These are phyloP conservation scores for Larix sibirica DNA, from an alignment of 83 land plant genomes.

Conservation along the genomic window DNA sequence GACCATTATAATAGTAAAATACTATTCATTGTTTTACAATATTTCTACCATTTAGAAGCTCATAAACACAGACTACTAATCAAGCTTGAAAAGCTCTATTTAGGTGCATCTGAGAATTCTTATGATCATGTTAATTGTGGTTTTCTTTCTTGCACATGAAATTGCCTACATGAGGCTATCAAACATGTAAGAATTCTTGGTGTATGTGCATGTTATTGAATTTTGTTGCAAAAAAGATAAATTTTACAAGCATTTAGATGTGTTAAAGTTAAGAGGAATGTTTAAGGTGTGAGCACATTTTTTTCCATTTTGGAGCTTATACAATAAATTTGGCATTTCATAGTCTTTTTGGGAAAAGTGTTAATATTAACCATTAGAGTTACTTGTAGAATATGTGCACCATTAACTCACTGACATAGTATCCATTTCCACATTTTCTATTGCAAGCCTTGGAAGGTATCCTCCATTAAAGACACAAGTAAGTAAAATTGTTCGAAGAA, in stretches of 20 bases:
- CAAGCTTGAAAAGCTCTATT: neutral
- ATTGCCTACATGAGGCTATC: too few species aligned
- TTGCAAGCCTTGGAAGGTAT: constrained; percentile 92
- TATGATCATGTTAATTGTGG: neutral
- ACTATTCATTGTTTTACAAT: too few species aligned
- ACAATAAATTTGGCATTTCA: neutral
- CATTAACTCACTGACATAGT: constrained; percentile 88
- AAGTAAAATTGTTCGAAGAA: neutral
- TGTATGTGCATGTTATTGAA: too few species aligned
- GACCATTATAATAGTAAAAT: too few species aligned
- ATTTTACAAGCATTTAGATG: too few species aligned
- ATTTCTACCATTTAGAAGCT: too few species aligned
- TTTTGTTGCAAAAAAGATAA: too few species aligned
- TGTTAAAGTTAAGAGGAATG: too few species aligned
- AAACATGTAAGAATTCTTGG: too few species aligned
- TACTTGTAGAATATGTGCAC: constrained; percentile 65
- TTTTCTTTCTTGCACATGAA: neutral
- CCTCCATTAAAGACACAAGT: constrained; percentile 99
- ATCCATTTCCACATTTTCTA: constrained; percentile 85
- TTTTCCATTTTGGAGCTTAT: neutral
- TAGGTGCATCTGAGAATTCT: neutral
- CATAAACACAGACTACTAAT: too few species aligned
- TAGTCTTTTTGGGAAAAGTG: neutral
- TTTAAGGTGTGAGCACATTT: neutral
- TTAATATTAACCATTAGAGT: neutral